phyloP scores from a whole-genome alignment of 2,329 filamentous ascomycete species.

The Juglanconis juglandina region DNA sequence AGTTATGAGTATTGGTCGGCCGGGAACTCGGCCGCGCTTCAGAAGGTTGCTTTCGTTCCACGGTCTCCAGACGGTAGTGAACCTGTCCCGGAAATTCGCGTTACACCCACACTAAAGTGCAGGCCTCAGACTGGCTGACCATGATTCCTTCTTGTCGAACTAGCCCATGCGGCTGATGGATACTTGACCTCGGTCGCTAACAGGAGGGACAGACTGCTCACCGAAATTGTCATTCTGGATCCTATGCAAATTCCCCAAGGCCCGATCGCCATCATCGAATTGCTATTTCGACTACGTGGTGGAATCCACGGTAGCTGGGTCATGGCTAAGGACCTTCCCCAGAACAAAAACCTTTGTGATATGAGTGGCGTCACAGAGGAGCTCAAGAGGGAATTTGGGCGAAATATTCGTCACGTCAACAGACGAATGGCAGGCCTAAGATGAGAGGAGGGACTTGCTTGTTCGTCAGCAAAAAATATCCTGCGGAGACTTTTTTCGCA shows the following conservation, averaged over 20 bases:
- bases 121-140: neutral
- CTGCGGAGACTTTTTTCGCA: no score
- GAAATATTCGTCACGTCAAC: neutral
- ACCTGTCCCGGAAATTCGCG: neutral
- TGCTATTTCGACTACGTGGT: constrained; percentile 6
- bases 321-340: neutral
- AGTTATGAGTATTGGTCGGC: constrained; percentile 9
- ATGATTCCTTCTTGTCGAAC: neutral
- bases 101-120: no score
- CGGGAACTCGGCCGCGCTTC: constrained; percentile 2
- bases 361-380: constrained; percentile 6
- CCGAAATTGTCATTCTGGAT: constrained; percentile 6
- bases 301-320: constrained; percentile 11
- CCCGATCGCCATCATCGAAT: constrained; percentile 8
- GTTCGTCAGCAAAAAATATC: no score
- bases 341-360: neutral
- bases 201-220: constrained; percentile 9
- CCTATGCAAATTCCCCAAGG: neutral
- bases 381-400: constrained; percentile 1
- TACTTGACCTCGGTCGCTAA: constrained; percentile 10
- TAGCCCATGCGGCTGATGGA: constrained; percentile 9
- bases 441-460: no score
- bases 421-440: no score
- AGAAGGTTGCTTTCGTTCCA: constrained; percentile 11
- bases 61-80: constrained; percentile 1